Percentiles rank a stretch among this genome's conserved stretches.
Conservation (phyloP, 1,284 basidiomycete species). For the Ustilago tritici region DNA sequence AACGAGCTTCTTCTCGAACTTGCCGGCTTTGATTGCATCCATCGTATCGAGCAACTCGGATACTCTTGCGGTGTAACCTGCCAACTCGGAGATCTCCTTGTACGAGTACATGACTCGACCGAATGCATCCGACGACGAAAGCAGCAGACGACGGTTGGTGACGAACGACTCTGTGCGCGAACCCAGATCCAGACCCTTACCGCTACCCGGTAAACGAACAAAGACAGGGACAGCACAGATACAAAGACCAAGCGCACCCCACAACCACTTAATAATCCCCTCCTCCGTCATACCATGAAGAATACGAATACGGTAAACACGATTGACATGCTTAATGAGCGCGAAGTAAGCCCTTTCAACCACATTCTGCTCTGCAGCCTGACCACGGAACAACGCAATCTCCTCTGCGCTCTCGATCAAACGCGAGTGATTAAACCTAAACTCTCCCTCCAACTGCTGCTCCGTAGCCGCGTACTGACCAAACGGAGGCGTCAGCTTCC, state of each 20-base stretch:
- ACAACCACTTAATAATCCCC: constrained; percentile 93
- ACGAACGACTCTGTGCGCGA: constrained; percentile 76
- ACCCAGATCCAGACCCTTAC: constrained; percentile 61
- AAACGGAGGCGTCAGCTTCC: constrained; percentile 83
- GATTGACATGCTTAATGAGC: constrained; percentile 88
- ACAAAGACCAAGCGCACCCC: constrained; percentile 92
- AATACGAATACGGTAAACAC: constrained; percentile 83
- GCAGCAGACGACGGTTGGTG: constrained; percentile 88
- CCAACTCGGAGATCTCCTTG: constrained; percentile 90
- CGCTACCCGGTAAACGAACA: constrained; percentile 80
- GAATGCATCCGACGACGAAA: constrained; percentile 76
- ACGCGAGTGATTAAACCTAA: constrained; percentile 93
- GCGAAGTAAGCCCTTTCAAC: constrained; percentile 91
- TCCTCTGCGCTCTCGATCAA: constrained; percentile 93
- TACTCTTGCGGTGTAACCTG: constrained; percentile 93
- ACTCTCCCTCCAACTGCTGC: constrained; percentile 79
- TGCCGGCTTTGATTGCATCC: constrained; percentile 84
- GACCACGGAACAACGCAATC: constrained; percentile 89
- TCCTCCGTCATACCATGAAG: constrained; percentile 86
- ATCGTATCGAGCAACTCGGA: constrained; percentile 90
- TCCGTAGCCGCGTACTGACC: constrained; percentile 86
- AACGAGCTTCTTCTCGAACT: constrained; percentile 88
- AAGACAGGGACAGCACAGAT: constrained; percentile 96
- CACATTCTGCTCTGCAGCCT: constrained; percentile 90
- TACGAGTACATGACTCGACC: constrained; percentile 90